These are phyloP conservation scores for Claviceps maximensis DNA, from an alignment of 2,329 filamentous ascomycete species.

Conservation along the genomic window DNA sequence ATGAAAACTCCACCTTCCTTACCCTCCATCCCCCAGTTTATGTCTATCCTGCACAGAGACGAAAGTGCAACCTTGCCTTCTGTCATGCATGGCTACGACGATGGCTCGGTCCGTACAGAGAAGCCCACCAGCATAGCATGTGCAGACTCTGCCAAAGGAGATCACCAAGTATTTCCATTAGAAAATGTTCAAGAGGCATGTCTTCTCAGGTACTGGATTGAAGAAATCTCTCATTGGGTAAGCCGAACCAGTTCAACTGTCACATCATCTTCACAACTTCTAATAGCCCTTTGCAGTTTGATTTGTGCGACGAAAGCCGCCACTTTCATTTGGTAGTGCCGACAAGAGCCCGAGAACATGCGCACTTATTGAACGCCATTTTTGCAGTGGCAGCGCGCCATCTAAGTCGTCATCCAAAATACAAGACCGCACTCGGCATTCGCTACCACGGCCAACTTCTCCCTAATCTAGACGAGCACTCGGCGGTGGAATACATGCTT, in stretches of 20 bases:
- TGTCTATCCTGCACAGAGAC: background rate
- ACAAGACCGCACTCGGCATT: conserved; percentile 22
- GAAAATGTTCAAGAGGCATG: conserved; percentile 24
- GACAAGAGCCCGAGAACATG: conserved; percentile 20
- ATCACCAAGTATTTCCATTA: conserved; percentile 16
- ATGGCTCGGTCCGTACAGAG: background rate
- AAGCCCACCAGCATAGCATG: background rate
- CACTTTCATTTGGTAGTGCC: conserved; percentile 28
- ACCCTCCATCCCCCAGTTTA: background rate
- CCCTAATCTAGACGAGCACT: conserved; percentile 21
- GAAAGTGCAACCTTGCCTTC: background rate
- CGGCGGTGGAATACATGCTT: conserved; percentile 27
- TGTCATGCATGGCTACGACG: background rate
- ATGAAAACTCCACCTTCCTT: background rate
- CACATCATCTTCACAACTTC: background rate
- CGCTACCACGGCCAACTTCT: conserved; percentile 25
- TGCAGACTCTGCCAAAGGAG: background rate
- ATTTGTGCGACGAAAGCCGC: conserved; percentile 25
- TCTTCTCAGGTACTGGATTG: conserved; percentile 25
- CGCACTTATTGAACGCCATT: conserved; percentile 26
- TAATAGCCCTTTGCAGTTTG: conserved; percentile 16
- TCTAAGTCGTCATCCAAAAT: conserved; percentile 24
- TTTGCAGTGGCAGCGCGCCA: conserved; percentile 27
- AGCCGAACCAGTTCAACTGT: background rate
- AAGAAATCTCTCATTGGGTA: conserved; percentile 28